Conservation (phyloP, 2,329 filamentous ascomycete genomes). For the Fusarium tricinctum region DNA sequence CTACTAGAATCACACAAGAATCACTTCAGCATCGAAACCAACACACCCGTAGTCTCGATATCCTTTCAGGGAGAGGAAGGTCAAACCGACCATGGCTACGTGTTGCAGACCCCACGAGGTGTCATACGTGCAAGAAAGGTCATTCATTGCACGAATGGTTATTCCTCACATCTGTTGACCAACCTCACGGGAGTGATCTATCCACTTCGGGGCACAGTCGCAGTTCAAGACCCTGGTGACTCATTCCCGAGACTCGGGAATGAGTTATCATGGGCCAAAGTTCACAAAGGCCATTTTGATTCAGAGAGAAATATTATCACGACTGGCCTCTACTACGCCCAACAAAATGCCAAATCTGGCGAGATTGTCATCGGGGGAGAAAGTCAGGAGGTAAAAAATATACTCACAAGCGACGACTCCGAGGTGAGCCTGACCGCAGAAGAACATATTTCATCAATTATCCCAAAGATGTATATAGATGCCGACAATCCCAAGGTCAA, state of each 20-base stretch:
- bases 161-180: constrained; percentile 64
- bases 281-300: too few species aligned
- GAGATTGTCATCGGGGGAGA: constrained; percentile 68
- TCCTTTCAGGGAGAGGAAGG: background rate
- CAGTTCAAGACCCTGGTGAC: constrained; percentile 59
- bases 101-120: constrained; percentile 61
- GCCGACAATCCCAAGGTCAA: constrained; percentile 35
- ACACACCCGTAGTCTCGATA: constrained; percentile 50
- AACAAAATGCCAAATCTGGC: constrained; percentile 49
- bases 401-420: constrained; percentile 62
- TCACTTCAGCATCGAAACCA: constrained; percentile 55
- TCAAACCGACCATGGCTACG: constrained; percentile 51
- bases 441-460: constrained; percentile 54
- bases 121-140: constrained; percentile 61
- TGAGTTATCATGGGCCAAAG: too few species aligned
- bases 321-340: constrained; percentile 40
- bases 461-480: constrained; percentile 53
- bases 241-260: constrained; percentile 40
- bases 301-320: too few species aligned
- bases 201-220: constrained; percentile 62
- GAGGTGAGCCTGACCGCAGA: constrained; percentile 53
- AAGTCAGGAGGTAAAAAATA: constrained; percentile 54
- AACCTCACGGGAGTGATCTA: constrained; percentile 60
- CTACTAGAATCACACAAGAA: constrained; percentile 52
- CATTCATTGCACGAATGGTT: constrained; percentile 70